Conservation (phyloP, 2,329 filamentous ascomycete genomes). For the Neurospora sp. region DNA sequence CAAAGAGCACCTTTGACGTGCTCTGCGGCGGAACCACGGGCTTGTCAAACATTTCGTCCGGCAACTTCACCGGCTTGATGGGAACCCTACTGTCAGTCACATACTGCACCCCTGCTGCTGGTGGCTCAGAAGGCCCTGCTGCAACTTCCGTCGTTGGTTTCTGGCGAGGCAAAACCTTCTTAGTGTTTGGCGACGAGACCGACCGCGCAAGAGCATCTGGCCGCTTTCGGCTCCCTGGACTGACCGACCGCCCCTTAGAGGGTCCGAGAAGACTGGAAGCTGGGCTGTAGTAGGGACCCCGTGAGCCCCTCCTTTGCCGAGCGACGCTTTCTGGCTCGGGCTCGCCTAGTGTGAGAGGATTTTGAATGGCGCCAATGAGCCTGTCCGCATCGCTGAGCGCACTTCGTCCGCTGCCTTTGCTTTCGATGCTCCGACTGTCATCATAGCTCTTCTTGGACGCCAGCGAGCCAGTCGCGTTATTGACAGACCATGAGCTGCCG, state of each 20-base stretch:
- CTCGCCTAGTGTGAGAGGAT: conserved; percentile 36
- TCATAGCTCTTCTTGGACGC: conserved; percentile 25
- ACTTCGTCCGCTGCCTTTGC: conserved; percentile 38
- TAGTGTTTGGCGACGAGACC: conserved; percentile 8
- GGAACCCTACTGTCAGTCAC: conserved; percentile 36
- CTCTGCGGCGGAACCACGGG: conserved; percentile 21
- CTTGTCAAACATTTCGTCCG: conserved; percentile 34
- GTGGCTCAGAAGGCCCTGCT: background rate
- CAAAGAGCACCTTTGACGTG: conserved; percentile 29
- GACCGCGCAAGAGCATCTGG: conserved; percentile 3
- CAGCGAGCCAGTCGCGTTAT: conserved; percentile 10
- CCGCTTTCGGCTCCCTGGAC: conserved; percentile 2
- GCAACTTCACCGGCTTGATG: conserved; percentile 36
- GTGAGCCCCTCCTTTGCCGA: conserved; percentile 7
- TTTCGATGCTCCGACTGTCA: conserved; percentile 31
- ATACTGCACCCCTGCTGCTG: conserved; percentile 23
- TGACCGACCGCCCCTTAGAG: conserved; percentile 6
- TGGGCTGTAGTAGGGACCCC: conserved; percentile 4
- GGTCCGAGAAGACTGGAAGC: background rate
- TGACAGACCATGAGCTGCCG: conserved; percentile 18
- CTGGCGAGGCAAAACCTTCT: background rate
- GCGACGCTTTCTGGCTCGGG: conserved; percentile 8
- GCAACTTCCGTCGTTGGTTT: background rate
- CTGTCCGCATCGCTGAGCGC: conserved; percentile 55
- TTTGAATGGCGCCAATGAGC: conserved; percentile 62